Percentiles rank a stretch among this genome's conserved stretches.
Conservation (phyloP, 768 basidiomycete species). For the Lactifluus rugatus region DNA sequence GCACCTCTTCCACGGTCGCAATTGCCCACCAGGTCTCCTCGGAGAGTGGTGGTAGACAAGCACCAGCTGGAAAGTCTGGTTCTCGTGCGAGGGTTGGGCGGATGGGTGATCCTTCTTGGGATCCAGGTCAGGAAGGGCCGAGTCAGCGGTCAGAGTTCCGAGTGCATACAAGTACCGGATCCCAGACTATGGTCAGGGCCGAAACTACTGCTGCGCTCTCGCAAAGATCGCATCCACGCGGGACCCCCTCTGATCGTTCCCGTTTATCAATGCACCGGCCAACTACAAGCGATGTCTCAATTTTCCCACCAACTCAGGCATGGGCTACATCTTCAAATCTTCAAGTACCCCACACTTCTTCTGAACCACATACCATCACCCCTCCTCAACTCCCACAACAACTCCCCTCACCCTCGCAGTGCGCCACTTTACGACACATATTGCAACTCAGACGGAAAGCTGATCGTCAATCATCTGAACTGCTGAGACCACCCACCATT, state of each 20-base stretch:
- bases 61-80: not conserved
- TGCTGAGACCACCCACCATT: not conserved
- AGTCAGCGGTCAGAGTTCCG: not conserved
- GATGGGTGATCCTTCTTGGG: not conserved
- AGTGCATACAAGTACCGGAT: not conserved
- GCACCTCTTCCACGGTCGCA: not conserved
- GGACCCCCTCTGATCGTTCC: not conserved
- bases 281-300: not conserved
- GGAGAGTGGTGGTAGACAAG: not conserved
- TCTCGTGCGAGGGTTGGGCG: not conserved
- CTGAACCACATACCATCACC: not conserved
- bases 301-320: not conserved
- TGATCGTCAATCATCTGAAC: not conserved
- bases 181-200: not conserved
- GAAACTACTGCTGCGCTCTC: not conserved
- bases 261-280: not conserved
- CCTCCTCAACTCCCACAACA: not conserved
- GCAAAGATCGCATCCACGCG: not conserved
- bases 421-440: conserved; percentile 4
- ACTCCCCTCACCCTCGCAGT: conserved; percentile 1
- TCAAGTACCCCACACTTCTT: not conserved
- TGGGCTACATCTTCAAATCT: not conserved
- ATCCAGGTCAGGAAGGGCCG: not conserved
- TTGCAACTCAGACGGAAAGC: not conserved
- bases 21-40: not conserved